Evolutionary conservation across 2,329 filamentous ascomycete genomes (phyloP).

Genomic region (Cercospora sp.): DNA sequence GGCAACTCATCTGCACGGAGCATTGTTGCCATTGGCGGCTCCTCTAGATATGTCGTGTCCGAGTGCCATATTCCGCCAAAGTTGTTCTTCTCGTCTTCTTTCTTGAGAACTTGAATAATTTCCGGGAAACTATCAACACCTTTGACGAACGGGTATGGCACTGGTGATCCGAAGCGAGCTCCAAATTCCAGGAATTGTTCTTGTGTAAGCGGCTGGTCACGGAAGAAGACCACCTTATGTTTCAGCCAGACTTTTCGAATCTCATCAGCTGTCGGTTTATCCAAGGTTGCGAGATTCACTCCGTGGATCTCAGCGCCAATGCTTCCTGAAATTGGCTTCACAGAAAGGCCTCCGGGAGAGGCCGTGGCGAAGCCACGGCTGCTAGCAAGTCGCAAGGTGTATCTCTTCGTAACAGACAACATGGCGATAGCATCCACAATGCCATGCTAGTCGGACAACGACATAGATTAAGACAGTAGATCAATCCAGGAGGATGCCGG

Average conservation of each 20-base stretch:
- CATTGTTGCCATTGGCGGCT: conserved; percentile 29
- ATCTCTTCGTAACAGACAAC: background rate
- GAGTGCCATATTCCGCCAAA: conserved; percentile 32
- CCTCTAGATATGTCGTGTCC: conserved; percentile 27
- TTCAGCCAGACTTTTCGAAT: conserved; percentile 70
- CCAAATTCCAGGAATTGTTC: conserved; percentile 63
- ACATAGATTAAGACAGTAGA: background rate
- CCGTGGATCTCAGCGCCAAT: conserved; percentile 71
- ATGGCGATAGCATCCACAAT: background rate
- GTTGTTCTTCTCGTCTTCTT: conserved; percentile 27
- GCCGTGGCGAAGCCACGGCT: background rate
- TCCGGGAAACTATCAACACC: conserved; percentile 28
- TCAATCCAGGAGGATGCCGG: background rate
- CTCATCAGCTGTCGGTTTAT: conserved; percentile 67
- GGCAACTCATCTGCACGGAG: conserved; percentile 27
- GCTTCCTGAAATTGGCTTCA: conserved; percentile 21
- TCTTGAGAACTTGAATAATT: conserved; percentile 30
- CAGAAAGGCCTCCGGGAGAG: background rate
- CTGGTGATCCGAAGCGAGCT: background rate
- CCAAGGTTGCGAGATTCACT: conserved; percentile 67
- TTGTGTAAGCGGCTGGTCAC: conserved; percentile 70
- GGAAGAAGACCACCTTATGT: conserved; percentile 74
- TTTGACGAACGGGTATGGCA: conserved; percentile 37
- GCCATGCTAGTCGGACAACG: background rate
- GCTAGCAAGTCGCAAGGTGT: background rate